These are phyloP conservation scores for Rhodotorula sp. DNA, from an alignment of 1,284 basidiomycete genomes.

Conservation along the genomic window DNA sequence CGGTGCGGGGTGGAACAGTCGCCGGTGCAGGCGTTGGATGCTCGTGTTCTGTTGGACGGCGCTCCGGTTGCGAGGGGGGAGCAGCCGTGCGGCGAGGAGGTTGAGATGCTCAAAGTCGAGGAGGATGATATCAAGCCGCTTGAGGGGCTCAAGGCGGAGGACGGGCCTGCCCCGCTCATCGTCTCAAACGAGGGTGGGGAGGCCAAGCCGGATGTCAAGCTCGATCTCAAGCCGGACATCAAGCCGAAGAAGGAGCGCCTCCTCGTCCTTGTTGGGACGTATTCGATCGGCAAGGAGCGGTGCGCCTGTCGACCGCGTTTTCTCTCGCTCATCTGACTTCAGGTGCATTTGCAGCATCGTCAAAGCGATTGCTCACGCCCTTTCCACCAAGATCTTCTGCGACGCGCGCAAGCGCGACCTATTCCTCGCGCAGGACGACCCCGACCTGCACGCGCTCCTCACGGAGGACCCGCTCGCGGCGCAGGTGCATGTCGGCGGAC, in stretches of 20 bases:
- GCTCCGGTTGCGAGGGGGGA: not conserved
- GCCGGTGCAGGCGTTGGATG: not conserved
- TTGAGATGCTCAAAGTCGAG: slow-evolving; percentile 49
- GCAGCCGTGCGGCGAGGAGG: slow-evolving; percentile 41
- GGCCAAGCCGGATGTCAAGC: not conserved
- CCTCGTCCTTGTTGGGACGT: slow-evolving; percentile 90
- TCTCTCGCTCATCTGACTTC: too few relatives aligned
- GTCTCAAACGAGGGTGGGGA: not conserved
- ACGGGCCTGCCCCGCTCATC: not conserved
- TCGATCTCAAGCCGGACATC: slow-evolving; percentile 19
- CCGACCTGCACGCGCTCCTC: slow-evolving; percentile 75
- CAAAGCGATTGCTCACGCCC: slow-evolving; percentile 84
- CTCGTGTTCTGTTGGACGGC: too few relatives aligned
- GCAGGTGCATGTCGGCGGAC: slow-evolving; percentile 81
- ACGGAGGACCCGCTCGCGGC: slow-evolving; percentile 75
- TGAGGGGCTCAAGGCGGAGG: slow-evolving; percentile 35
- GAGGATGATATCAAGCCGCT: slow-evolving; percentile 45
- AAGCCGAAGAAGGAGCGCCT: slow-evolving; percentile 50
- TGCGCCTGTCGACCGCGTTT: not conserved
- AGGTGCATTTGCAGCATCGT: slow-evolving; percentile 60
- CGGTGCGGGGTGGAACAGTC: too few relatives aligned
- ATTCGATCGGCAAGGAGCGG: slow-evolving; percentile 95
- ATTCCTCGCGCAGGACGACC: slow-evolving; percentile 76
- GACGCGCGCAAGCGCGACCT: slow-evolving; percentile 78
- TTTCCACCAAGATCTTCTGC: slow-evolving; percentile 86